Conservation (phyloP, 345 rosid species). For the Eucalyptus sp. region DNA sequence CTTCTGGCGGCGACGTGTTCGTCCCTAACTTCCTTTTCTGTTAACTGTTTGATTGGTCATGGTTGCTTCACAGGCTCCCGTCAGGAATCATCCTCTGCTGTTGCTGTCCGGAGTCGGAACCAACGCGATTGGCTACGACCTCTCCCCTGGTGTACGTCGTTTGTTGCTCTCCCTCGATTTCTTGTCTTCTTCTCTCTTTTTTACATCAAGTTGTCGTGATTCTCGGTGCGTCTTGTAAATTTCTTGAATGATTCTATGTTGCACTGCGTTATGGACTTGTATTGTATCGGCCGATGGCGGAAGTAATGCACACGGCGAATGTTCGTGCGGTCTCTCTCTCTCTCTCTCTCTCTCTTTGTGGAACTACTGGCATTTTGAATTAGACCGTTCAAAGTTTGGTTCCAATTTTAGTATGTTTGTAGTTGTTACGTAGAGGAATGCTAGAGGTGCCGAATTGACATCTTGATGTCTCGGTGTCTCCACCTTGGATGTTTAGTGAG, state of each 20-base stretch:
- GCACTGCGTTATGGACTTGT: not conserved
- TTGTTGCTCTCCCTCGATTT: not conserved
- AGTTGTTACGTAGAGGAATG: not conserved
- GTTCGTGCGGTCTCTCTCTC: not conserved
- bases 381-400: not conserved
- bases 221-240: not conserved
- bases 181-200: not conserved
- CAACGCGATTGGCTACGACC: slow-evolving; percentile 92
- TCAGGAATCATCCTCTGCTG: slow-evolving; percentile 79
- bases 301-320: not conserved
- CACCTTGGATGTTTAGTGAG: not conserved
- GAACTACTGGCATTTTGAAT: not conserved
- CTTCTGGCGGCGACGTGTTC: not conserved
- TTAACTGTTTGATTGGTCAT: not conserved
- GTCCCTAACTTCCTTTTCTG: not conserved
- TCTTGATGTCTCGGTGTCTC: not conserved
- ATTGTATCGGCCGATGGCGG: not conserved
- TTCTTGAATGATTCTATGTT: not conserved
- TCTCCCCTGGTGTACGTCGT: slow-evolving; percentile 55
- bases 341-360: not conserved
- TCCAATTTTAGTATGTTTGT: not conserved
- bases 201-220: not conserved
- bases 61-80: slow-evolving; percentile 35
- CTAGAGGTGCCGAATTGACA: not conserved
- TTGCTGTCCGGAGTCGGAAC: slow-evolving; percentile 92